phyloP scores from a whole-genome alignment of 805 yeast species.

The Ogataea angusta region DNA sequence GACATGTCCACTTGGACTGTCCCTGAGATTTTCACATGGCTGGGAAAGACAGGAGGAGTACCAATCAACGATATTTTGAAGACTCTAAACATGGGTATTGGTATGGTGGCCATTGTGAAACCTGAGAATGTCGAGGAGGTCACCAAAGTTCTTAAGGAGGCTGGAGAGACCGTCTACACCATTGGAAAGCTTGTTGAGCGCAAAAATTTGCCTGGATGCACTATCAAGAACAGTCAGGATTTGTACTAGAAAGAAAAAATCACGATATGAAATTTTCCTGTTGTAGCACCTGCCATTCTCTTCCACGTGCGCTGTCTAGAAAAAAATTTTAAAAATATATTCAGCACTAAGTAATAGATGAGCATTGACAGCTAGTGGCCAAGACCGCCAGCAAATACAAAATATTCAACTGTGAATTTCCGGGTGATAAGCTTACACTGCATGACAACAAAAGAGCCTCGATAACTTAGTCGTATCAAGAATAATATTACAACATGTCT shows the following conservation, averaged over 20 bases:
- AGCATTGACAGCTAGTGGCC: conserved; percentile 9
- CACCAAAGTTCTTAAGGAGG: conserved; percentile 48
- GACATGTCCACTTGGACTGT: conserved; percentile 81
- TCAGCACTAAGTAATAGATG: conserved; percentile 1
- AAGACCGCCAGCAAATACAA: not conserved
- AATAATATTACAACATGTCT: conserved; percentile 19
- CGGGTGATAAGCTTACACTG: not conserved
- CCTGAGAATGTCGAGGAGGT: conserved; percentile 60
- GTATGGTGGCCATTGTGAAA: conserved; percentile 89
- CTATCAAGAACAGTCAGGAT: conserved; percentile 47
- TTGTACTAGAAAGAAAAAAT: conserved; percentile 31
- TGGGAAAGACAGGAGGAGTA: conserved; percentile 86
- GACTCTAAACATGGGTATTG: conserved; percentile 94
- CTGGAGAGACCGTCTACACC: conserved; percentile 71
- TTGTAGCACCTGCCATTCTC: conserved; percentile 5
- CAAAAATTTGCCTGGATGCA: conserved; percentile 56
- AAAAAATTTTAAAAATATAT: conserved; percentile 4
- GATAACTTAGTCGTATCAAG: conserved; percentile 2
- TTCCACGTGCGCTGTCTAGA: conserved; percentile 9
- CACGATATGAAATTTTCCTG: not conserved
- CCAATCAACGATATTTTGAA: conserved; percentile 81
- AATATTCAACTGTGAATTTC: not conserved
- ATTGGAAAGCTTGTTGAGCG: conserved; percentile 58
- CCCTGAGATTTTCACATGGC: conserved; percentile 90
- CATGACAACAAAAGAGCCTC: conserved; percentile 16